Conservation (phyloP, 352 stramenopile species). For the Globisporangium paroecandrum region DNA sequence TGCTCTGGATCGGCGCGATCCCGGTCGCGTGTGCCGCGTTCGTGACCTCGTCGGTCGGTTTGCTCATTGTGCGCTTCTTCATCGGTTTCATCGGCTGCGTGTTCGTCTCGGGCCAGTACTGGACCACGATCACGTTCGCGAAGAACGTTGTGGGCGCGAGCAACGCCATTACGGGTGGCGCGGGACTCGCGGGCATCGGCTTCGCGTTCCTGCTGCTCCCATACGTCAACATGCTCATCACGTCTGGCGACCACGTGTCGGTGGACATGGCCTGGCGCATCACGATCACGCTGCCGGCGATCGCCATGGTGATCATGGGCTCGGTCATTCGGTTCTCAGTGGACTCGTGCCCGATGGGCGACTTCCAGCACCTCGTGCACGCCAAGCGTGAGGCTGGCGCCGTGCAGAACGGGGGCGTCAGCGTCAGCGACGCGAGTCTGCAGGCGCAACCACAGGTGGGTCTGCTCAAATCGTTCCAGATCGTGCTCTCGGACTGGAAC, state of each 20-base stretch:
- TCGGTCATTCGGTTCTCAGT: slow-evolving; percentile 67
- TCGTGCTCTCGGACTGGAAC: slow-evolving; percentile 83
- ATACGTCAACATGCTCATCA: slow-evolving; percentile 85
- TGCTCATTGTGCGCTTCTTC: slow-evolving; percentile 92
- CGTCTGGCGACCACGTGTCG: slow-evolving; percentile 39
- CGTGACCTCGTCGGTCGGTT: slow-evolving; percentile 63
- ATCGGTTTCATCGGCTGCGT: slow-evolving; percentile 93
- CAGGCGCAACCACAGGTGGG: slow-evolving; percentile 20
- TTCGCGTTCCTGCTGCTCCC: slow-evolving; percentile 89
- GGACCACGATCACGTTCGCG: slow-evolving; percentile 93
- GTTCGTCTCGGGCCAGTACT: slow-evolving; percentile 95
- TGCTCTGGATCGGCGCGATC: slow-evolving; percentile 86
- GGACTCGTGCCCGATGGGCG: slow-evolving; percentile 90
- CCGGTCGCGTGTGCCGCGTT: slow-evolving; percentile 85
- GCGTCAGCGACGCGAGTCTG: not conserved
- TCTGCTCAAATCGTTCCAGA: slow-evolving; percentile 36
- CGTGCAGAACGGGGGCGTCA: slow-evolving; percentile 10
- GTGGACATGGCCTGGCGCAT: slow-evolving; percentile 89
- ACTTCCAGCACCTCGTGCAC: slow-evolving; percentile 86
- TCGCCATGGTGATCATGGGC: slow-evolving; percentile 79
- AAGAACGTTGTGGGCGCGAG: slow-evolving; percentile 91
- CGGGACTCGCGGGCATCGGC: slow-evolving; percentile 92
- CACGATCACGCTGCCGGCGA: slow-evolving; percentile 87
- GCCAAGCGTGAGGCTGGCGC: slow-evolving; percentile 54
- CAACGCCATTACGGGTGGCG: slow-evolving; percentile 91